Conservation (phyloP, 1,284 basidiomycete species). For the Athelia sp. region DNA sequence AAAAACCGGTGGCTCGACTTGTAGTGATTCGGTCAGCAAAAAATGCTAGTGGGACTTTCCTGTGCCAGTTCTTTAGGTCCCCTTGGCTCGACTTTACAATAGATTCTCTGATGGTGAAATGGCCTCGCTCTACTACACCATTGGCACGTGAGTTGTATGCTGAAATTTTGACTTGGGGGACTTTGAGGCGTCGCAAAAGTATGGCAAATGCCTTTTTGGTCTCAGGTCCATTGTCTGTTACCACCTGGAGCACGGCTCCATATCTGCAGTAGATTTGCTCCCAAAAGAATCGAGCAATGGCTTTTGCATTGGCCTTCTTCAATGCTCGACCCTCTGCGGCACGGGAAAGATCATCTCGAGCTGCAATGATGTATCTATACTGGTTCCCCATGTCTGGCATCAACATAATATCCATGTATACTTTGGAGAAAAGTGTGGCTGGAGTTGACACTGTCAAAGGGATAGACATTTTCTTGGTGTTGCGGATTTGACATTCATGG, state of each 20-base stretch:
- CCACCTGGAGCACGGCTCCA: constrained; percentile 22
- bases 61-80: background rate
- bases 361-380: constrained; percentile 16
- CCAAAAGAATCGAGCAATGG: constrained; percentile 23
- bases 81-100: constrained; percentile 12
- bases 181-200: constrained; percentile 11
- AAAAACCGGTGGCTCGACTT: constrained; percentile 21
- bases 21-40: constrained; percentile 20
- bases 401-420: constrained; percentile 26
- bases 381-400: constrained; percentile 12
- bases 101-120: constrained; percentile 9
- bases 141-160: constrained; percentile 18
- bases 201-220: constrained; percentile 16
- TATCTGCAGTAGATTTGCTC: constrained; percentile 29
- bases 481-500: constrained; percentile 28
- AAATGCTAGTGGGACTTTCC: background rate
- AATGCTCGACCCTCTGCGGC: constrained; percentile 23
- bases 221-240: constrained; percentile 28
- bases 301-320: constrained; percentile 18
- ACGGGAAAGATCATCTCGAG: constrained; percentile 22
- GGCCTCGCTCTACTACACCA: constrained; percentile 11
- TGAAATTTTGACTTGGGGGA: constrained; percentile 17
- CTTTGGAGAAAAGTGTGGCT: constrained; percentile 23
- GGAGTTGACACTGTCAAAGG: constrained; percentile 26
- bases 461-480: constrained; percentile 20